A percentile compares a stretch with the other conserved stretches of the same genome.
These are phyloP conservation scores for Ogataea pignaliae DNA, from an alignment of 805 yeast genomes.

Conservation along the genomic window DNA sequence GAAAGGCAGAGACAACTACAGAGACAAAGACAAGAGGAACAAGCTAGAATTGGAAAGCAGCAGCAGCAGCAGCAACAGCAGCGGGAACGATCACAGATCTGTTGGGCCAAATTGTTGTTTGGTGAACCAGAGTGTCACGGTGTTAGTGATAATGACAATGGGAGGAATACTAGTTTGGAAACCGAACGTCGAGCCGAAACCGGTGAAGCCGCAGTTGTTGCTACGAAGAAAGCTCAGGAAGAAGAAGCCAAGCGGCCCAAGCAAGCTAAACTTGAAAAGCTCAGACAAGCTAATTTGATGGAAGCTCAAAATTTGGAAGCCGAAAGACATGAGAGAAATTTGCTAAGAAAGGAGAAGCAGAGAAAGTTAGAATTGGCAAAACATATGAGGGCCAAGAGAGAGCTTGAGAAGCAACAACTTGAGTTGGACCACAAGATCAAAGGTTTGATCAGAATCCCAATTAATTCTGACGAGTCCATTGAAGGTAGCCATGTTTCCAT, in stretches of 20 bases:
- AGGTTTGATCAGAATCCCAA: conserved; percentile 8
- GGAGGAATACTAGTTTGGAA: not conserved
- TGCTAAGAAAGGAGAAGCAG: conserved; percentile 4
- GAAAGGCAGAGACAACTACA: conserved; percentile 1
- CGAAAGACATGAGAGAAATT: not conserved
- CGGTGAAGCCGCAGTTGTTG: not conserved
- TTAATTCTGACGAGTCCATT: too few species aligned
- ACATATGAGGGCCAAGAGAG: not conserved
- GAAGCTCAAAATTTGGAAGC: not conserved
- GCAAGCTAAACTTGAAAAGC: too few species aligned
- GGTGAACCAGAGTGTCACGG: too few species aligned
- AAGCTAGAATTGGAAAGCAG: not conserved
- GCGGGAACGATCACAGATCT: not conserved
- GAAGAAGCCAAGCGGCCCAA: conserved; percentile 2
- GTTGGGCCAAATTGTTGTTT: conserved; percentile 1
- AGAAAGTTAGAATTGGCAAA: conserved; percentile 3
- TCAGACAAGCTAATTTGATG: too few species aligned
- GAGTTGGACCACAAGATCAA: conserved; percentile 1
- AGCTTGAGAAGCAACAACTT: not conserved
- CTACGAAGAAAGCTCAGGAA: conserved; percentile 1
- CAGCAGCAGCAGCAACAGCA: not conserved
- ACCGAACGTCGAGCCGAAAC: not conserved
- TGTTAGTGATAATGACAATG: not conserved
- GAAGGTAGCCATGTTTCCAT: too few species aligned
- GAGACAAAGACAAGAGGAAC: not conserved